Evolutionary conservation across 495 filamentous ascomycete genomes (phyloP), one percentile per base, ranked within the genome.

Genomic region (Penicillium canescens): DNA sequence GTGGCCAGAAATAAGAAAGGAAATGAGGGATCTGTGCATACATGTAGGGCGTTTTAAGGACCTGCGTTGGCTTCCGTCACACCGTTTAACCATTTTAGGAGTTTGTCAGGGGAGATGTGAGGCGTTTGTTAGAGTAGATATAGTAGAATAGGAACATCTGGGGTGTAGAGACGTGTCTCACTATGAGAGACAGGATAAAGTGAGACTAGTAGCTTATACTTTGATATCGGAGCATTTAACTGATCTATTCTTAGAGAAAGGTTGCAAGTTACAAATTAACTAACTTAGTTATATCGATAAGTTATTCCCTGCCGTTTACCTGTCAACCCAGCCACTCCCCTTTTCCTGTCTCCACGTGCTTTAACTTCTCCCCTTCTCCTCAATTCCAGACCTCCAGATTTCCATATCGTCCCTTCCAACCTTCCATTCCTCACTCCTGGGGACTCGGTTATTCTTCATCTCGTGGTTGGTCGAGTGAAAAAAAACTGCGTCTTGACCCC

Each of bases 291-390:
- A 18, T 43, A 9, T 12, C 14, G 7, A 10, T 42, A 2, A 28
- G 7, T n/a, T 12, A n/a, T 14, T 48, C 49, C 23, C 33, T 5
- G 21, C 20, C 20, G 48, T 42, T 36, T n/a, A 42, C 14, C 42
- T 45, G 24, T 39, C 39, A 49, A 45, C 48, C 57, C 58, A 53
- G 54, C 58, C 54, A 61, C 54, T 44, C 51, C 46, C 51, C 48
- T 51, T 62, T 62, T 57, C 60, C 47, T 42, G 46, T 54, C 56
- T 60, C 60, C 60, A 62, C 60, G 60, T 62, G 61, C 51, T 52
- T 47, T 34, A 36, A 44, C 41, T 43, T 48, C 31, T 47, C 49
- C 43, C 44, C 52, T 37, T 49, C 46, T 54, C 41, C 42, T 18
- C 18, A 18, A 37, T 48, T 52, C 39, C 38, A 20, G 42, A 41